Evolutionary conservation across 2,329 filamentous ascomycete genomes (phyloP), one percentile per base, ranked within the genome.

Genomic region (Trematosphaeria pertusa): DNA sequence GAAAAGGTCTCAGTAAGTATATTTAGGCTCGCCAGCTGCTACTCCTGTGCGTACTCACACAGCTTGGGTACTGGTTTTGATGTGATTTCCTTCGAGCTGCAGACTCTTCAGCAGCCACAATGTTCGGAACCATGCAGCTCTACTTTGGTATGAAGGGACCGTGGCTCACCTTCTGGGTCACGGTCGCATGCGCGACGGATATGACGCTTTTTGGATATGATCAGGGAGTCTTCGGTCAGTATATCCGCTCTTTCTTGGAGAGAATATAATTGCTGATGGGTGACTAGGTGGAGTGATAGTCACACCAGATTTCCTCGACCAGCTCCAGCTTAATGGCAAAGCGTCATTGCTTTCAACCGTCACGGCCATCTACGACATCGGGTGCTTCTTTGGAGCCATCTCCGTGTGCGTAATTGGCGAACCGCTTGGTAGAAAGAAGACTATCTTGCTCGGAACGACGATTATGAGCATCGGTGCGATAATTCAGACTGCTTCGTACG

Each of bases 131-230:
- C 21, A 73, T 63, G 44, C 56, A 69, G 60, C 78, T 75, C 38
- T 82, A 80, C 54, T 81, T 82, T 65, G 79, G 80, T 40, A 56
- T 80, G 34, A 78, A 72, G n/a, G 79, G 79, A 49, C 75, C 73
- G 72, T 81, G 78, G 79, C 73, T 83, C 28, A 81, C 78, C 12
- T 80, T 83, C 52, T 83, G 80, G 80, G 71, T 81, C n/a, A 80
- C 74, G 7, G 73, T 75, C 24, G 60, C 56, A n/a, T 56, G 55
- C 39, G 59, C 52, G 6, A 56, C 54, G 44, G 56, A 59, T n/a
- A 56, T 59, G 78, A 76, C 72, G 2, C 56, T 79, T 2, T 78
- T 73, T 56, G 68, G 69, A 3, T 78, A 78, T 41, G 75, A 79
- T 39, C 78, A 81, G 64, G 80, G 80, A 48, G 78, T 83, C 3